phyloP scores from a whole-genome alignment of 1,139 yeast species.

The Diutina scorzettiae region DNA sequence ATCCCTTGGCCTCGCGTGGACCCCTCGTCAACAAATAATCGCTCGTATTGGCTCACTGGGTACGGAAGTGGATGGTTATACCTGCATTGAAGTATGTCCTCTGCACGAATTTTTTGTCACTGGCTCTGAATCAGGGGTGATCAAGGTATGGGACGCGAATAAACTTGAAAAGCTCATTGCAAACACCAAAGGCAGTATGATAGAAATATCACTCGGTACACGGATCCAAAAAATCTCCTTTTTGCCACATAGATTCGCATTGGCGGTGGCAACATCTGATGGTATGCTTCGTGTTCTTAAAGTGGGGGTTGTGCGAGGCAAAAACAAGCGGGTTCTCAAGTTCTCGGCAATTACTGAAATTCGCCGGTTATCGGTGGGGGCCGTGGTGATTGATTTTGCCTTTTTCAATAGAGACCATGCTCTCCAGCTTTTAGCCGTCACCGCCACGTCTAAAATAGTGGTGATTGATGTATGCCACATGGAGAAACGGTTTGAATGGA shows the following conservation, averaged over 20 bases:
- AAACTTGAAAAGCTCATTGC: constrained; percentile 56
- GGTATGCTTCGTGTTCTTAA: constrained; percentile 50
- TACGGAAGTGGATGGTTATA: constrained; percentile 27
- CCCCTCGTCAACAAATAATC: constrained; percentile 36
- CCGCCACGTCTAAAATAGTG: constrained; percentile 19
- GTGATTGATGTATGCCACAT: constrained; percentile 51
- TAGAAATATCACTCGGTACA: constrained; percentile 35
- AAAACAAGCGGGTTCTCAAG: constrained; percentile 22
- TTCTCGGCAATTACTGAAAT: constrained; percentile 28
- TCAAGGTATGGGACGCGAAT: constrained; percentile 69
- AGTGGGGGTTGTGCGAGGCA: constrained; percentile 34
- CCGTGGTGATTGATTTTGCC: constrained; percentile 30
- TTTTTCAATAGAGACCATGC: constrained; percentile 29
- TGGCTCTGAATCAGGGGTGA: constrained; percentile 61
- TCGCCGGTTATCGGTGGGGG: constrained; percentile 18
- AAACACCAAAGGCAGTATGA: constrained; percentile 36
- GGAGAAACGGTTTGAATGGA: constrained; percentile 30
- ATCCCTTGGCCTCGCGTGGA: constrained; percentile 11
- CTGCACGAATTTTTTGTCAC: constrained; percentile 60
- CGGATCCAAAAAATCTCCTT: constrained; percentile 38
- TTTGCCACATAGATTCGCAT: constrained; percentile 48
- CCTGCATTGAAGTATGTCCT: constrained; percentile 45
- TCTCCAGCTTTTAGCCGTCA: constrained; percentile 13
- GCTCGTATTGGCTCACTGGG: constrained; percentile 32
- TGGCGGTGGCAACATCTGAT: constrained; percentile 57